Conservation (phyloP, 2,329 filamentous ascomycete genomes). For the Ilyonectria mors-panacis region DNA sequence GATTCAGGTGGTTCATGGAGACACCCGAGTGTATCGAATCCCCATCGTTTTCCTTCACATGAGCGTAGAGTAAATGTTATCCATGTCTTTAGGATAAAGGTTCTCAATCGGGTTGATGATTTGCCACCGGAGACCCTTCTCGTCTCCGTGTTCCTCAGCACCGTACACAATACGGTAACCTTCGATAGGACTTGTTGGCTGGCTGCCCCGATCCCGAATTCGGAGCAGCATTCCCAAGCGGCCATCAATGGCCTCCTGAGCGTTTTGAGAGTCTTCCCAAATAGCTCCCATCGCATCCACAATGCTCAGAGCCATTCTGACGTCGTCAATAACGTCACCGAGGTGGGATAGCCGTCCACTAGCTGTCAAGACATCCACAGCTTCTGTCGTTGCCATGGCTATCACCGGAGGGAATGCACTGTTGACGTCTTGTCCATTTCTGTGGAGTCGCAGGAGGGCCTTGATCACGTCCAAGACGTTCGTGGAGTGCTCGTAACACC, state of each 20-base stretch:
- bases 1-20: not conserved
- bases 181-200: slow-evolving; percentile 45
- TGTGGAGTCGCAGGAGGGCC: slow-evolving; percentile 56
- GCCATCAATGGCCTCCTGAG: slow-evolving; percentile 63
- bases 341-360: slow-evolving; percentile 68
- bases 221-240: slow-evolving; percentile 54
- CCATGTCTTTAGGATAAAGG: slow-evolving; percentile 56
- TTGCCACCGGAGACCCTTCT: slow-evolving; percentile 52
- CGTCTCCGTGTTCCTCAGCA: slow-evolving; percentile 47
- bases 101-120: slow-evolving; percentile 54
- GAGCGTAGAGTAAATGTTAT: slow-evolving; percentile 53
- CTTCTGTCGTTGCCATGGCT: slow-evolving; percentile 73
- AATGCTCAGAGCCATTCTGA: slow-evolving; percentile 67
- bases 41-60: slow-evolving; percentile 35
- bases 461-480: slow-evolving; percentile 65
- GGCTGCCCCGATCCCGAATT: slow-evolving; percentile 52
- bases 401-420: slow-evolving; percentile 72
- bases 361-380: slow-evolving; percentile 77
- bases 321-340: slow-evolving; percentile 65
- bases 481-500: slow-evolving; percentile 67
- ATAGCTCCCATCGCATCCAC: slow-evolving; percentile 69
- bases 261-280: slow-evolving; percentile 71
- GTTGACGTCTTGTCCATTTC: slow-evolving; percentile 49
- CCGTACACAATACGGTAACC: slow-evolving; percentile 52
- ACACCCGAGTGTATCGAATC: not conserved